A percentile compares a stretch with the other conserved stretches of the same genome.
Evolutionary conservation across 176 grass and related monocot species (phyloP).

Genomic region (Eremochloa ophiuroides): DNA sequence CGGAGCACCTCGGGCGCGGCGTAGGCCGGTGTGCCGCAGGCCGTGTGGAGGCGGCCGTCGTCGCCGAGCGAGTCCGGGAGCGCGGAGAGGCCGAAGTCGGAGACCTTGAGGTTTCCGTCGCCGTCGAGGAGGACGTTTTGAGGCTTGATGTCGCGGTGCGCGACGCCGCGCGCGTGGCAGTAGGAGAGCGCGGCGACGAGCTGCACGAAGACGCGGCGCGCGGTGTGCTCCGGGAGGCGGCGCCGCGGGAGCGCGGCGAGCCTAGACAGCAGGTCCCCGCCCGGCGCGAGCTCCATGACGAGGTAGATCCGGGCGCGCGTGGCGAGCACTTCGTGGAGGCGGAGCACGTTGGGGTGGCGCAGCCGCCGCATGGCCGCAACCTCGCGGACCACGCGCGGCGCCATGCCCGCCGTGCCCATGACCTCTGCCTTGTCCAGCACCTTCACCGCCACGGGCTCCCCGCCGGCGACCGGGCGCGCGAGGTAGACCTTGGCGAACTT

Average conservation of each 20-base stretch:
- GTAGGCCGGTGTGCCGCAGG: conserved; percentile 71
- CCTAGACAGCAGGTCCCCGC: conserved; percentile 49
- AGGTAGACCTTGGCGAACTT: conserved; percentile 92
- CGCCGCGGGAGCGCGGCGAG: conserved; percentile 40
- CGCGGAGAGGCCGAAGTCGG: conserved; percentile 71
- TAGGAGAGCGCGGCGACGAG: conserved; percentile 55
- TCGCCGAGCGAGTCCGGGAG: conserved; percentile 38
- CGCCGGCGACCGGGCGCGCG: conserved; percentile 44
- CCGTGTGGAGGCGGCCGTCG: conserved; percentile 53
- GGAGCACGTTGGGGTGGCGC: conserved; percentile 69
- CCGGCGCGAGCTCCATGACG: conserved; percentile 68
- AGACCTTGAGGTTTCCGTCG: conserved; percentile 58
- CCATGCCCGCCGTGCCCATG: conserved; percentile 33
- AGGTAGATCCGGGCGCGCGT: conserved; percentile 63
- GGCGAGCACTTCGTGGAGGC: conserved; percentile 72
- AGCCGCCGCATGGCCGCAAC: conserved; percentile 73
- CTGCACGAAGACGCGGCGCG: conserved; percentile 62
- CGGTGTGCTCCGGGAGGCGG: conserved; percentile 35
- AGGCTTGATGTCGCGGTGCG: conserved; percentile 80
- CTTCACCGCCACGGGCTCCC: conserved; percentile 61
- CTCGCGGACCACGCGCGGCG: conserved; percentile 49
- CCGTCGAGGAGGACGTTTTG: conserved; percentile 71
- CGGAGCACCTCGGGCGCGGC: conserved; percentile 73
- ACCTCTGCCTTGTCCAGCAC: conserved; percentile 71
- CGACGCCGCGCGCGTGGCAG: conserved; percentile 66